Conservation (phyloP, 176 grass and related monocot genomes). For the Rhynchospora breviuscula region DNA sequence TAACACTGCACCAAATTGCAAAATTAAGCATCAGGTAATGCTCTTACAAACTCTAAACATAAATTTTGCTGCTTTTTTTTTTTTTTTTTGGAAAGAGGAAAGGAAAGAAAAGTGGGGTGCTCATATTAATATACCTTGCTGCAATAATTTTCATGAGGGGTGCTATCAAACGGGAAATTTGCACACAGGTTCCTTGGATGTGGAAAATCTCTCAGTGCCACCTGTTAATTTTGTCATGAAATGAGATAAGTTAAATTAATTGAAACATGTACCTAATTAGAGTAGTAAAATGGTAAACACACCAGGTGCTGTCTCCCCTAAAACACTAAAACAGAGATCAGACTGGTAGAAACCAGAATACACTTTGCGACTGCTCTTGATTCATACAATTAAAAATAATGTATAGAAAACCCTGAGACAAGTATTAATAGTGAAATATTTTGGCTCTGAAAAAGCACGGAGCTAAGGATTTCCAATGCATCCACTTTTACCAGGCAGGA, state of each 20-base stretch:
- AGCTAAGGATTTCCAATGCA: background rate
- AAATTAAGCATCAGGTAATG: background rate
- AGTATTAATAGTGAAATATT: background rate
- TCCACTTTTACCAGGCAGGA: background rate
- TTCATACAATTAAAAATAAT: background rate
- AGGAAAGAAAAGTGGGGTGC: background rate
- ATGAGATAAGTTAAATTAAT: background rate
- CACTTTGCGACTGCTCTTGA: background rate
- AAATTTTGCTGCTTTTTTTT: background rate
- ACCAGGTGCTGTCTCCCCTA: background rate
- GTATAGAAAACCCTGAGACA: background rate
- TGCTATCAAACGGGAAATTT: slow-evolving; percentile 42
- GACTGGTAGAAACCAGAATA: background rate
- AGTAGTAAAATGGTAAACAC: background rate
- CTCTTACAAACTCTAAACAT: background rate
- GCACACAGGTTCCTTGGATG: slow-evolving; percentile 65
- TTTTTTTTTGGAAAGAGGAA: background rate
- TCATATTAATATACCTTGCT: slow-evolving; percentile 29
- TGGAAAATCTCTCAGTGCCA: slow-evolving; percentile 54
- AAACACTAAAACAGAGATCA: background rate
- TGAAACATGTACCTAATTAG: background rate
- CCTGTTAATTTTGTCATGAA: slow-evolving; percentile 27
- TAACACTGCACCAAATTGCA: slow-evolving; percentile 28
- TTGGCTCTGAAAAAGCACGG: background rate
- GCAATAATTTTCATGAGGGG: slow-evolving; percentile 33